phyloP scores from a whole-genome alignment of 2,329 filamentous ascomycete genomes.

The Colletotrichum sp. region DNA sequence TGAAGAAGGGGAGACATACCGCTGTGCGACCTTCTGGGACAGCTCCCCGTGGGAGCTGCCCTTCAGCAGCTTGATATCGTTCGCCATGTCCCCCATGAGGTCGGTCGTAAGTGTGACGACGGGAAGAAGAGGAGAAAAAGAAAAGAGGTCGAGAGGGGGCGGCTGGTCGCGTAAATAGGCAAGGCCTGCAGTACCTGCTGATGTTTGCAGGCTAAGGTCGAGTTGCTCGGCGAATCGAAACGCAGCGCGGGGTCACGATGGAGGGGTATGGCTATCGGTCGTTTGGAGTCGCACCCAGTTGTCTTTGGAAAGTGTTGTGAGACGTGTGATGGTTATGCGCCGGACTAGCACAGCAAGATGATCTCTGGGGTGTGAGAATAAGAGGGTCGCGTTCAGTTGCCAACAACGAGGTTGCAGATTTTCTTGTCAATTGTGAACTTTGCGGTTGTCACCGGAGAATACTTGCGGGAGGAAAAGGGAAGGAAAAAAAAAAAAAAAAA shows the following conservation, averaged over 20 bases:
- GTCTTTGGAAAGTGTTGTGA: background rate
- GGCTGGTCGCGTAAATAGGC: background rate
- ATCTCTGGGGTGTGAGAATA: background rate
- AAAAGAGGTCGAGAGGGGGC: background rate
- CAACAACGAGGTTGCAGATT: background rate
- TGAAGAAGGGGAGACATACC: slow-evolving; percentile 17
- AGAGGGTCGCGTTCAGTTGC: background rate
- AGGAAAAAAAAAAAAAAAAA: background rate
- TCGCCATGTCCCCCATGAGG: slow-evolving; percentile 33
- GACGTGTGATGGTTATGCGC: background rate
- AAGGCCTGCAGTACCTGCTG: slow-evolving; percentile 10
- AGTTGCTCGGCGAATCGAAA: slow-evolving; percentile 16
- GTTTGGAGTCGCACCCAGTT: background rate
- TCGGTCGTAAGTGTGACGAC: slow-evolving; percentile 19
- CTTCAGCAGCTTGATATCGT: slow-evolving; percentile 42
- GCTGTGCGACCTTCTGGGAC: slow-evolving; percentile 33
- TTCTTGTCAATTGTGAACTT: background rate
- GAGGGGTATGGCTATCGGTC: slow-evolving; percentile 16
- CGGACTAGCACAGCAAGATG: background rate
- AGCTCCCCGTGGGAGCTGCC: slow-evolving; percentile 38
- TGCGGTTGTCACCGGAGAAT: background rate
- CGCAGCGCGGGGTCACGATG: slow-evolving; percentile 20
- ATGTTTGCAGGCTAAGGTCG: slow-evolving; percentile 12
- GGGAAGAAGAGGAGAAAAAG: background rate
- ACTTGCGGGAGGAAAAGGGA: background rate